A percentile compares a stretch with the other conserved stretches of the same genome.
These are phyloP conservation scores for Eucalyptus leucophloia DNA, from an alignment of 345 rosid genomes.

Conservation along the genomic window DNA sequence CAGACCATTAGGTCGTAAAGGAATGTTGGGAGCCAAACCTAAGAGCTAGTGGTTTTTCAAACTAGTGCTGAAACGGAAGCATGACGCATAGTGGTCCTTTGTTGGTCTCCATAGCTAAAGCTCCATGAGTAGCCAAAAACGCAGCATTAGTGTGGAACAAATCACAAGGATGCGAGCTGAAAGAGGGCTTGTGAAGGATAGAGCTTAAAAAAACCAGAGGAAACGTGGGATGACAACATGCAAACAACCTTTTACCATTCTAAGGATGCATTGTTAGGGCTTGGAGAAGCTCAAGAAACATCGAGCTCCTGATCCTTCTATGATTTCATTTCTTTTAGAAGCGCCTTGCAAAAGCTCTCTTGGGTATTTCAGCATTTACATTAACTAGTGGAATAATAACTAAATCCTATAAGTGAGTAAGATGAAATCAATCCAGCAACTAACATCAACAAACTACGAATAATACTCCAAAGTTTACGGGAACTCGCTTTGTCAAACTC, in stretches of 20 bases:
- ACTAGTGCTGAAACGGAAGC: too few species aligned
- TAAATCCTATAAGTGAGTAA: not conserved
- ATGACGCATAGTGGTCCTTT: too few species aligned
- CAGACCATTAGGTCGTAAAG: rapidly evolving
- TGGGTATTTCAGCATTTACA: not conserved
- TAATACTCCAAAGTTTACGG: not conserved
- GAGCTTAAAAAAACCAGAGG: too few species aligned
- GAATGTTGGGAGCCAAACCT: rapidly evolving
- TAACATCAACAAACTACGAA: not conserved
- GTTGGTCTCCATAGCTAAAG: too few species aligned
- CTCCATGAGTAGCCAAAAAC: too few species aligned
- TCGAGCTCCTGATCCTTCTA: not conserved
- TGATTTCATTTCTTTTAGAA: not conserved
- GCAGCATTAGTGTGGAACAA: too few species aligned
- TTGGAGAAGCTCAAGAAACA: too few species aligned
- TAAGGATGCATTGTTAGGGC: not conserved
- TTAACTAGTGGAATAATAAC: not conserved
- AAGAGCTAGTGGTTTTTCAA: rapidly evolving
- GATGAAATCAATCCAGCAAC: not conserved
- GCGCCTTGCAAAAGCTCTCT: not conserved
- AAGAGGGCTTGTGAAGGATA: too few species aligned
- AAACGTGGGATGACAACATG: not conserved
- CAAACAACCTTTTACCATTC: not conserved
- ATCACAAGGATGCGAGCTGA: too few species aligned
- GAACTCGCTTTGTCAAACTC: not conserved